A percentile compares a stretch with the other conserved stretches of the same genome.
These are phyloP conservation scores for Luzula sylvatica DNA, from an alignment of 176 grass and related monocot genomes.

Conservation along the genomic window DNA sequence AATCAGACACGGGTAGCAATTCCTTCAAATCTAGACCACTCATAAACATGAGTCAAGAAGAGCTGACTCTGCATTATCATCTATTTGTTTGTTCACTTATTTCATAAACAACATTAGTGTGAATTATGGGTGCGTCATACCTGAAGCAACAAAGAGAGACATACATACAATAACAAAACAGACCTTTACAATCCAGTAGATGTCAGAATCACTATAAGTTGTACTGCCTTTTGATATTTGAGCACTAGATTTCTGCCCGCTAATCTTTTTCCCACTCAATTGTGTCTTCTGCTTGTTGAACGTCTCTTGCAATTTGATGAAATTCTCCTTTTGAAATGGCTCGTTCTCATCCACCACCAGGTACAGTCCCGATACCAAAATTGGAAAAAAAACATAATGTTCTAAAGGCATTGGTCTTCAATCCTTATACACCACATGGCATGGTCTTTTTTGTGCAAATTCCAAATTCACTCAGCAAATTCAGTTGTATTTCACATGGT, in stretches of 20 bases:
- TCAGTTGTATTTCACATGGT: conserved; percentile 95
- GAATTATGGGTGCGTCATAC: neutral
- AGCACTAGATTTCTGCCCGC: conserved; percentile 3
- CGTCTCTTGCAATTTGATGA: conserved; percentile 72
- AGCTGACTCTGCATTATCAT: conserved; percentile 99
- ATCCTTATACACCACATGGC: conserved; percentile 93
- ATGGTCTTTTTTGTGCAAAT: conserved; percentile 91
- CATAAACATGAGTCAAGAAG: too few relatives aligned
- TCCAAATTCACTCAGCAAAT: too few relatives aligned
- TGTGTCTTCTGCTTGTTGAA: conserved; percentile 51
- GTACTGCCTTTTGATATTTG: conserved; percentile 16
- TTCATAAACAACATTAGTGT: conserved; percentile 11
- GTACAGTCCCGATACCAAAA: conserved; percentile 81
- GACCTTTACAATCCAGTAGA: conserved; percentile 21
- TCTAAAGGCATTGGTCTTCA: conserved; percentile 88
- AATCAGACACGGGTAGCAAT: too few relatives aligned
- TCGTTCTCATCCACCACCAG: conserved; percentile 90
- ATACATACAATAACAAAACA: neutral
- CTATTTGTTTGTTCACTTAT: conserved; percentile 27
- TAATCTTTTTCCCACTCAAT: conserved; percentile 31
- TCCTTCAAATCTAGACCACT: too few relatives aligned
- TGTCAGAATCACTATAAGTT: conserved; percentile 18
- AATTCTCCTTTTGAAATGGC: conserved; percentile 95
- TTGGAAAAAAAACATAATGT: conserved; percentile 90
- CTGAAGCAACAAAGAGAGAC: neutral